A percentile compares a stretch with the other conserved stretches of the same genome.
phyloP scores from a whole-genome alignment of 148 eudicot species.

The Camellia sinensis region DNA sequence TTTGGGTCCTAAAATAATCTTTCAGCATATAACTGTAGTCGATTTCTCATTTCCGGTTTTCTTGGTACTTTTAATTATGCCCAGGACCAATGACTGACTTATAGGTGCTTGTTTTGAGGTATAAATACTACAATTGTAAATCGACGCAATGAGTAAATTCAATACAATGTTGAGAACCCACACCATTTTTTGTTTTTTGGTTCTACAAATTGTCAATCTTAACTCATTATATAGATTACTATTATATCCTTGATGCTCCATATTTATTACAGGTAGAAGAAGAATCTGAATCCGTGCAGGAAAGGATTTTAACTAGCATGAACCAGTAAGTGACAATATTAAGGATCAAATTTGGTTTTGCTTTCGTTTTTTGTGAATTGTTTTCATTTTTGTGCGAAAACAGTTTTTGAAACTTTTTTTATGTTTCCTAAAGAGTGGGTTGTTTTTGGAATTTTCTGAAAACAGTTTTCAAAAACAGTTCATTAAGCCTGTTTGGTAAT shows the following conservation, averaged over 20 bases:
- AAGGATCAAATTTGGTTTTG: background rate
- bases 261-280: constrained; percentile 9
- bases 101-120: too few relatives aligned
- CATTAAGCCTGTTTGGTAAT: too few relatives aligned
- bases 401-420: too few relatives aligned
- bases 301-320: background rate
- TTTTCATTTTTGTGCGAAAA: too few relatives aligned
- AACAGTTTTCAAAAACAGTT: too few relatives aligned
- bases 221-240: background rate
- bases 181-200: background rate
- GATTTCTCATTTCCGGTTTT: background rate
- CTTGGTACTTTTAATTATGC: background rate
- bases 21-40: background rate
- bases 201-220: background rate
- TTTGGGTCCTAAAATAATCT: background rate
- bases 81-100: background rate
- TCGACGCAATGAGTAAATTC: too few relatives aligned
- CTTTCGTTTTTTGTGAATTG: too few relatives aligned
- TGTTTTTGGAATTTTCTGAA: too few relatives aligned
- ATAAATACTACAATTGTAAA: too few relatives aligned
- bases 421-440: too few relatives aligned
- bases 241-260: background rate
- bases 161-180: too few relatives aligned
- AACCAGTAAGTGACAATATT: constrained; percentile 16
- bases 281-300: background rate